Percentiles rank a stretch among this genome's conserved stretches.
These are phyloP conservation scores for Mimosa bimucronata DNA, from an alignment of 306 rosid genomes.

Conservation along the genomic window DNA sequence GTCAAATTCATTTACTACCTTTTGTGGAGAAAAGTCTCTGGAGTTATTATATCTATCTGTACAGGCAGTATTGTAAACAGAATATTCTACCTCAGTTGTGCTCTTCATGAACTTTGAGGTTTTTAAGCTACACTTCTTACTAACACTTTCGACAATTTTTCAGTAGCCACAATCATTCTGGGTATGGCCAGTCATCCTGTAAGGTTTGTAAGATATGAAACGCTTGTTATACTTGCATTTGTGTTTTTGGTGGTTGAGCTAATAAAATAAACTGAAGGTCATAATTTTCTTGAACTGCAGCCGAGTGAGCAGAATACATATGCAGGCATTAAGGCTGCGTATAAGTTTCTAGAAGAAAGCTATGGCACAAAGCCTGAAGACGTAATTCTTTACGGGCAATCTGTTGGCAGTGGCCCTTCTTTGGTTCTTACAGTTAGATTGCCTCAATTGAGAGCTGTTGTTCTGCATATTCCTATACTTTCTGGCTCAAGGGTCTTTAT, in stretches of 20 bases:
- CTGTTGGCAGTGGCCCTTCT: conserved; percentile 97
- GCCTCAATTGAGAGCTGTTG: conserved; percentile 88
- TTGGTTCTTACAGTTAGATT: conserved; percentile 83
- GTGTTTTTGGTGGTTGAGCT: conserved; percentile 34
- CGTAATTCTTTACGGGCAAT: conserved; percentile 86
- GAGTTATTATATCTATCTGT: not conserved
- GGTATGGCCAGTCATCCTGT: conserved; percentile 93
- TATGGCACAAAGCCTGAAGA: conserved; percentile 90
- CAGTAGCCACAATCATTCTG: conserved; percentile 93
- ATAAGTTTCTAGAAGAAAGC: conserved; percentile 89
- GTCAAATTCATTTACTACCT: conserved; percentile 13
- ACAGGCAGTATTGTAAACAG: conserved; percentile 3
- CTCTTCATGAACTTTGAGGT: conserved; percentile 4
- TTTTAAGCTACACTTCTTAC: conserved; percentile 13
- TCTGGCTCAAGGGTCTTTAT: conserved; percentile 96
- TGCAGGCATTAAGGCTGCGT: conserved; percentile 90
- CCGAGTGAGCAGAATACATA: conserved; percentile 96
- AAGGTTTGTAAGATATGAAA: conserved; percentile 66
- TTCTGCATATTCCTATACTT: conserved; percentile 91
- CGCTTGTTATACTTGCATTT: conserved; percentile 4
- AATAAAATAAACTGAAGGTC: conserved; percentile 34
- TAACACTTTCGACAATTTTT: conserved; percentile 29
- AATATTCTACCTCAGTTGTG: conserved; percentile 14
- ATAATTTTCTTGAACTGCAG: conserved; percentile 55
- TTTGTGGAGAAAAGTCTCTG: conserved; percentile 3